Evolutionary conservation across 495 filamentous ascomycete genomes (phyloP).

Genomic region (Penicillium odoratum): DNA sequence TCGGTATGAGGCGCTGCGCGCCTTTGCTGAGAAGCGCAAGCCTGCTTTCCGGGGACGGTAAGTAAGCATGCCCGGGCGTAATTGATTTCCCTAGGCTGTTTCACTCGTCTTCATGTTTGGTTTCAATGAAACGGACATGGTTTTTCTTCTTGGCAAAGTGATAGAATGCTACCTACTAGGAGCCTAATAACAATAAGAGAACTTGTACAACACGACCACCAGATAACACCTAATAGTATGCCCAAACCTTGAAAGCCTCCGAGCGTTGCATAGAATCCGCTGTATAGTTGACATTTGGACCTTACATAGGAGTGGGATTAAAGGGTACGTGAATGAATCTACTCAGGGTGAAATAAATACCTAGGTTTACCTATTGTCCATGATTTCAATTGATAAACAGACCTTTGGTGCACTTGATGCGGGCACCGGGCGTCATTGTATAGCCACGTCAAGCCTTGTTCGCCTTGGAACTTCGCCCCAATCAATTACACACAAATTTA

Average conservation of each 20-base stretch:
- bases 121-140: not conserved
- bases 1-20: constrained; percentile 78
- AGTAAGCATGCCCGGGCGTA: not conserved
- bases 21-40: constrained; percentile 89
- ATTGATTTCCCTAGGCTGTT: not conserved
- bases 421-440: not conserved
- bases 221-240: not conserved
- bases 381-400: not conserved
- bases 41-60: constrained; percentile 72
- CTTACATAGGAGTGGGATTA: no score
- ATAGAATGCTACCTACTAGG: not conserved
- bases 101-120: not conserved
- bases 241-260: not conserved
- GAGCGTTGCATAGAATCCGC: no score
- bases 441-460: not conserved
- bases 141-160: not conserved
- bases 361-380: not conserved
- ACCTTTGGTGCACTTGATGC: not conserved
- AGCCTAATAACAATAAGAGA: not conserved
- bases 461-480: not conserved
- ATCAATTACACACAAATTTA: not conserved
- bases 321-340: not conserved
- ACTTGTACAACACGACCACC: not conserved
- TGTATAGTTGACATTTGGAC: not conserved
- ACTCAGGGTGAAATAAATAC: not conserved